These are phyloP conservation scores for Acacia concinna DNA, from an alignment of 331 rosid species.

Conservation along the genomic window DNA sequence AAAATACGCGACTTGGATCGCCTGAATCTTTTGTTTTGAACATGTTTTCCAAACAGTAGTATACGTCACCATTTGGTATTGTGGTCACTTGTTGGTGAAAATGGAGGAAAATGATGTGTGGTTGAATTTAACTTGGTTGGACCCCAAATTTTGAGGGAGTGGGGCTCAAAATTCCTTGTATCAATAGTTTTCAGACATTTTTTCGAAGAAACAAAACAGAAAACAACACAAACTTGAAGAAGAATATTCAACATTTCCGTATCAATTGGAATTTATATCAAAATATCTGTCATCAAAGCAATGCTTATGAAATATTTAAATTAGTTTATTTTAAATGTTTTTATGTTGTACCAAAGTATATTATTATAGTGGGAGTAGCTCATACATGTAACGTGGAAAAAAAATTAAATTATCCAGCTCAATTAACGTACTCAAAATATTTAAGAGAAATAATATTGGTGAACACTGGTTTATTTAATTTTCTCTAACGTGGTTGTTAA, in stretches of 20 bases:
- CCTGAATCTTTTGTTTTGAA: no score
- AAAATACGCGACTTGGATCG: no score
- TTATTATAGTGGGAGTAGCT: no score
- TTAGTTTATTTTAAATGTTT: no score
- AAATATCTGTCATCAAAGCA: not conserved
- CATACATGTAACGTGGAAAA: not conserved
- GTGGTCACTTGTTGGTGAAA: not conserved
- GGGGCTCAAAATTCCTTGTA: not conserved
- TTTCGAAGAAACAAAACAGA: not conserved
- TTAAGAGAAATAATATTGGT: not conserved
- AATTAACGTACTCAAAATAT: not conserved
- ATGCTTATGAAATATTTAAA: no score
- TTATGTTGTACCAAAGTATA: no score
- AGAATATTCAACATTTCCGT: not conserved
- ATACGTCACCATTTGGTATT: no score
- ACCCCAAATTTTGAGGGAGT: not conserved
- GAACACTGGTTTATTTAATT: not conserved
- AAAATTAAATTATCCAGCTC: not conserved
- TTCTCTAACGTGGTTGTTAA: not conserved
- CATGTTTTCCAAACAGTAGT: no score
- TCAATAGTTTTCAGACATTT: not conserved
- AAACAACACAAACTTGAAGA: not conserved
- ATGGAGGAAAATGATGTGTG: not conserved
- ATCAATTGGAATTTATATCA: not conserved
- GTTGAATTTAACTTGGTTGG: not conserved